phyloP scores from a whole-genome alignment of 495 filamentous ascomycete species.

The Aspergillus mulundensis region DNA sequence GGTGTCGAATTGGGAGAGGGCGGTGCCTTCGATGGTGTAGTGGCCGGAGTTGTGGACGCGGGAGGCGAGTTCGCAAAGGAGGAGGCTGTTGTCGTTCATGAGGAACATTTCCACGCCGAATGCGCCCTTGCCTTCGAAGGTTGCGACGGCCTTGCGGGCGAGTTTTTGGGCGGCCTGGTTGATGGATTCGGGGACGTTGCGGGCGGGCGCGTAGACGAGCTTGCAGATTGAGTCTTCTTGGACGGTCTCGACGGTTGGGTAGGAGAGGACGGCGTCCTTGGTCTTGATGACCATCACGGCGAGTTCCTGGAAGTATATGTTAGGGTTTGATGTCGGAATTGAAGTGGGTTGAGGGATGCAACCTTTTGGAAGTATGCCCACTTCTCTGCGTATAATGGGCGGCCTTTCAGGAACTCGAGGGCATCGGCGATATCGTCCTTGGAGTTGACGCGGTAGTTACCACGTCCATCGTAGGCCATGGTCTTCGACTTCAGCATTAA shows the following conservation, averaged over 20 bases:
- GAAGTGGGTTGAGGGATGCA: not conserved
- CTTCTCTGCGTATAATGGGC: slow-evolving; percentile 83
- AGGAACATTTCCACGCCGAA: slow-evolving; percentile 98
- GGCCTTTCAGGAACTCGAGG: slow-evolving; percentile 61
- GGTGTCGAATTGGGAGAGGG: slow-evolving; percentile 84
- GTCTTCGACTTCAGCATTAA: slow-evolving; percentile 94
- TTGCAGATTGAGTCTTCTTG: slow-evolving; percentile 97
- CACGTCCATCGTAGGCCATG: slow-evolving; percentile 90
- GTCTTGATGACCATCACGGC: slow-evolving; percentile 95
- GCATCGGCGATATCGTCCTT: slow-evolving; percentile 66
- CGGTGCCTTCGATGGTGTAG: slow-evolving; percentile 93
- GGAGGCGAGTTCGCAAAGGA: slow-evolving; percentile 94
- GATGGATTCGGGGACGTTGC: slow-evolving; percentile 58
- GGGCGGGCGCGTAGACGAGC: slow-evolving; percentile 81
- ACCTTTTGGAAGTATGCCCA: slow-evolving; percentile 79
- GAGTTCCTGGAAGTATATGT: slow-evolving; percentile 51
- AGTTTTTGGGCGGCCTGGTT: slow-evolving; percentile 67
- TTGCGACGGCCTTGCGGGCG: slow-evolving; percentile 71
- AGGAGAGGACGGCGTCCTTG: slow-evolving; percentile 71
- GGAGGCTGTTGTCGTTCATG: slow-evolving; percentile 64
- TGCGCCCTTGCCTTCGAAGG: slow-evolving; percentile 82
- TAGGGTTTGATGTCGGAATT: not conserved
- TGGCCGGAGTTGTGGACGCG: slow-evolving; percentile 96
- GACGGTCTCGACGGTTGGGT: slow-evolving; percentile 88
- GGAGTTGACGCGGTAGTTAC: slow-evolving; percentile 75